Base-by-base conservation (phyloP, 2,329 filamentous ascomycete species). In the Aspergillus oerlinghausenensis region DNA sequence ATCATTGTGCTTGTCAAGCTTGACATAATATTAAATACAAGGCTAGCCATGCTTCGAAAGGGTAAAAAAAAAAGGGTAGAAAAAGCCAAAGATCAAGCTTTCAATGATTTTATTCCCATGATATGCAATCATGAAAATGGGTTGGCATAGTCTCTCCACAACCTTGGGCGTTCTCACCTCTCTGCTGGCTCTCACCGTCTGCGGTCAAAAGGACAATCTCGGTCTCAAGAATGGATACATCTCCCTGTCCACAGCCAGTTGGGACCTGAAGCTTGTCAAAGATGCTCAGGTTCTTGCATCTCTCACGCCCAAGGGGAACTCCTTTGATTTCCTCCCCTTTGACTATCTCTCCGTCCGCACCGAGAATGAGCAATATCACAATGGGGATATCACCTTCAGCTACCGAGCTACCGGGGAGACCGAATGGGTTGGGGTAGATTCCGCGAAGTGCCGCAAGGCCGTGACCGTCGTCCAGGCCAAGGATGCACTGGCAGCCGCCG, bases 321-420 rank as follows among this genome's bases (percentile, higher is more conserved):
- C 68, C 0, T 85, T 84, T 58, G 80, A 85, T 66, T 85, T 85
- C 60, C 73, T 83, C 2, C 82, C 83, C 0, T 80, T 73, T 7
- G 82, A 84, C 62, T 68, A 78, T 48, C 73, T 85, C 3, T 56
- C 74, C 0, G 68, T 71, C 17, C 75, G 83, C 7, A 76, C 79
- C 10, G 73, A 73, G 11, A 78, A 83, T 56, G 78, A 79, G 3
- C 79, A 84, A 58, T 84, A 85, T 58, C 83, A 86, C 64, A 80
- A 80, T 62, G 83, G 83, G 3, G 83, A 86, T 49, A 71, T 86
- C 42, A 84, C 81, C 0, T 75, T 81, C 48, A 78, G 82, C 11
- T 85, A 83, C 63, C 80, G 82, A n/a, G 60, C 69, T 2, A 66
- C 66, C 1, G 73, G 72, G 4, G 54, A 56, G 11, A 67, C 60